Evolutionary conservation across 805 yeast species (phyloP).

Genomic region (Metschnikowia baotianmanensis): DNA sequence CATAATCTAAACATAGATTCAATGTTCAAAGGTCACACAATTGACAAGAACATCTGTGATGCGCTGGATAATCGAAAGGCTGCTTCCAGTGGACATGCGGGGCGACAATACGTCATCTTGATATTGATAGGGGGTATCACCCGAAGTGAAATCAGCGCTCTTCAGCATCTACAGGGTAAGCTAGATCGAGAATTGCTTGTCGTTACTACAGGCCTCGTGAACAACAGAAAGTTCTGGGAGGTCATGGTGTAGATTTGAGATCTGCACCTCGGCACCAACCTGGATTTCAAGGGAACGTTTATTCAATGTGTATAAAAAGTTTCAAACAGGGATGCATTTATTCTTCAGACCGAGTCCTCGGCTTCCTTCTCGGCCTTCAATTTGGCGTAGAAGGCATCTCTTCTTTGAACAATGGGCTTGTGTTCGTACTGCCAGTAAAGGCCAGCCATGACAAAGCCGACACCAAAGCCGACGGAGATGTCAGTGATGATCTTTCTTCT

Average conservation of each 20-base stretch:
- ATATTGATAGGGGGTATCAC: slow-evolving; percentile 84
- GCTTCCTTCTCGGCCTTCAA: slow-evolving; percentile 71
- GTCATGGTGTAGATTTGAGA: slow-evolving; percentile 1
- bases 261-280: too few relatives aligned
- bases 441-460: slow-evolving; percentile 59
- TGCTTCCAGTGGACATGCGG: background rate
- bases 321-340: background rate
- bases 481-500: slow-evolving; percentile 80
- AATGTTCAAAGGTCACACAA: slow-evolving; percentile 41
- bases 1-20: slow-evolving; percentile 39
- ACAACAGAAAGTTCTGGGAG: slow-evolving; percentile 28
- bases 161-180: slow-evolving; percentile 55
- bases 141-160: slow-evolving; percentile 74
- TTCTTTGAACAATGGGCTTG: slow-evolving; percentile 64
- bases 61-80: slow-evolving; percentile 22
- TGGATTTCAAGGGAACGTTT: too few relatives aligned
- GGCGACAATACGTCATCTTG: slow-evolving; percentile 39
- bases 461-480: slow-evolving; percentile 63
- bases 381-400: slow-evolving; percentile 83
- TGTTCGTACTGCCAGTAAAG: slow-evolving; percentile 86
- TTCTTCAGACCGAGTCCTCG: slow-evolving; percentile 40
- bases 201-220: slow-evolving; percentile 45
- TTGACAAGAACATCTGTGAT: slow-evolving; percentile 36
- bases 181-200: slow-evolving; percentile 40
- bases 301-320: slow-evolving; percentile 5